A percentile compares a stretch with the other conserved stretches of the same genome.
These are phyloP conservation scores for Solanum gandarillasii DNA, from an alignment of 257 asterid species.

Conservation along the genomic window DNA sequence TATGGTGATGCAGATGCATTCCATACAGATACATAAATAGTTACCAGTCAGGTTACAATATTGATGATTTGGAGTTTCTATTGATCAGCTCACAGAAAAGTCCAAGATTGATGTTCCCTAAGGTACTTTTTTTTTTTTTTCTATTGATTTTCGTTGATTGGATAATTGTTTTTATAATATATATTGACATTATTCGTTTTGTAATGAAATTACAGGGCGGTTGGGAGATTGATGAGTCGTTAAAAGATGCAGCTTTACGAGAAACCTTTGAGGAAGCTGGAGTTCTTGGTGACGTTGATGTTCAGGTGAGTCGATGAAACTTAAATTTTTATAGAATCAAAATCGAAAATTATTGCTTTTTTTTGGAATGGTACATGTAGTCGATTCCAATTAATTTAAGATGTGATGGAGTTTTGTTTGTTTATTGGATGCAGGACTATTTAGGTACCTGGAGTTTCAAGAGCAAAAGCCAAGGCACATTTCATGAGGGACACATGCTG, in stretches of 20 bases:
- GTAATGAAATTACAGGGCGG: constrained; percentile 46
- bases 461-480: constrained; percentile 74
- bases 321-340: neutral
- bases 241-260: constrained; percentile 69
- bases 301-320: neutral
- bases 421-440: constrained; percentile 31
- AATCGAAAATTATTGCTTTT: neutral
- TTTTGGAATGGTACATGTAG: neutral
- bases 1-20: constrained; percentile 53
- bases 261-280: constrained; percentile 98
- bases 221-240: constrained; percentile 87
- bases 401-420: neutral
- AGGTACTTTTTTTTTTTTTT: constrained; percentile 30
- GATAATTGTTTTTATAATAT: neutral
- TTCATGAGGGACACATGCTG: constrained; percentile 78
- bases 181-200: neutral
- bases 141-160: neutral
- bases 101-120: constrained; percentile 85
- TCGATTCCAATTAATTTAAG: neutral
- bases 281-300: constrained; percentile 63
- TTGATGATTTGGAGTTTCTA: constrained; percentile 71
- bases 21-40: constrained; percentile 53
- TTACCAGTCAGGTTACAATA: constrained; percentile 17
- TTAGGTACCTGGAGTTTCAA: constrained; percentile 12
- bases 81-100: constrained; percentile 87